Conservation (phyloP, 2,329 filamentous ascomycete species). For the Ophiognomonia clavigignenti-juglandacearum region DNA sequence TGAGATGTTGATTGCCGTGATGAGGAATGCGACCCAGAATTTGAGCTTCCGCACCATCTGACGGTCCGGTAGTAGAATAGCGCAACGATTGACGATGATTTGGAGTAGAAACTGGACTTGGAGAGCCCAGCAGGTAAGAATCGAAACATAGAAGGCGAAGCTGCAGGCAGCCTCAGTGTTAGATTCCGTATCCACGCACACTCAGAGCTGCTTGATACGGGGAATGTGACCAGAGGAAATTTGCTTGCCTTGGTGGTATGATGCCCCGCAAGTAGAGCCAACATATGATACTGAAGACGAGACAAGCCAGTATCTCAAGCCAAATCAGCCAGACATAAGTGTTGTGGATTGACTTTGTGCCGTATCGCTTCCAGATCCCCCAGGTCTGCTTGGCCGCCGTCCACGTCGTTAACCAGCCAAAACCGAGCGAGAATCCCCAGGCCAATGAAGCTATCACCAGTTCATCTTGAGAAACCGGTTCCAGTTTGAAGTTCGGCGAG, state of each 20-base stretch:
- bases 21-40: constrained; percentile 32
- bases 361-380: constrained; percentile 6
- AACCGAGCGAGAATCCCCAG: constrained; percentile 9
- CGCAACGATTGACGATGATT: constrained; percentile 47
- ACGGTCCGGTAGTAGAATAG: constrained; percentile 37
- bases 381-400: not conserved
- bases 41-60: constrained; percentile 23
- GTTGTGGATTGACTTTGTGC: constrained; percentile 5
- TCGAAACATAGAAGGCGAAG: constrained; percentile 8
- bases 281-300: constrained; percentile 3
- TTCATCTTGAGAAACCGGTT: constrained; percentile 8
- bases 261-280: constrained; percentile 5
- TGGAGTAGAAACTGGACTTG: constrained; percentile 8
- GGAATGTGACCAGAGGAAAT: not conserved
- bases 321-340: constrained; percentile 9
- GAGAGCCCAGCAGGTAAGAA: constrained; percentile 4
- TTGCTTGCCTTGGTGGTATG: constrained; percentile 3
- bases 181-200: too few relatives aligned
- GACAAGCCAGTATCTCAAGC: not conserved
- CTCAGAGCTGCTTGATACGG: too few relatives aligned
- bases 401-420: constrained; percentile 8
- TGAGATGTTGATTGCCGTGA: constrained; percentile 44
- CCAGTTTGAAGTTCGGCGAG: constrained; percentile 2
- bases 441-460: constrained; percentile 5
- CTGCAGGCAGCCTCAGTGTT: not conserved